These are phyloP conservation scores for Pichia scutulata DNA, from an alignment of 805 yeast species.

Conservation along the genomic window DNA sequence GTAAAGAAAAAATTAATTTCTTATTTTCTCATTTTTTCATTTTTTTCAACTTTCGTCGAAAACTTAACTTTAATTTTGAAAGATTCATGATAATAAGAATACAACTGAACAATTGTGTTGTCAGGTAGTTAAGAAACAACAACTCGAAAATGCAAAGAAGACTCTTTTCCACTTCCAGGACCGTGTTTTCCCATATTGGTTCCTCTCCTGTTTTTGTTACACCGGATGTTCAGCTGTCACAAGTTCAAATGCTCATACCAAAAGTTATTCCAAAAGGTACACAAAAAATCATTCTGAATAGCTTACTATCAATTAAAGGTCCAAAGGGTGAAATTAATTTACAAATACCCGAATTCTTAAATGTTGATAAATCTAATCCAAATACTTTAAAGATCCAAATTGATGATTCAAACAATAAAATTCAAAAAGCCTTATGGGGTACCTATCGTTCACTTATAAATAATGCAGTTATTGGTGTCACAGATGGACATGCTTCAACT, in stretches of 20 bases:
- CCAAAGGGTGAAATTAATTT: constrained; percentile 66
- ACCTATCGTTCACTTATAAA: constrained; percentile 73
- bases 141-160: constrained; percentile 18
- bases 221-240: constrained; percentile 45
- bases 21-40: background rate
- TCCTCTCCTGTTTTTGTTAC: constrained; percentile 65
- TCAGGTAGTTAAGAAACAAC: background rate
- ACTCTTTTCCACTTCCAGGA: constrained; percentile 27
- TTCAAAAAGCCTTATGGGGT: constrained; percentile 92
- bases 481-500: constrained; percentile 87
- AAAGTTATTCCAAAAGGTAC: constrained; percentile 61
- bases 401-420: constrained; percentile 50
- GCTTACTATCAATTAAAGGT: constrained; percentile 56
- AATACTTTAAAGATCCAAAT: constrained; percentile 28
- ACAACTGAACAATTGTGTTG: too few species aligned
- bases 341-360: constrained; percentile 66
- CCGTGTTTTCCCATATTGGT: constrained; percentile 62
- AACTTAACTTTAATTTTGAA: background rate
- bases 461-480: constrained; percentile 78
- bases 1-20: background rate
- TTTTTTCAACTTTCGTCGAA: background rate
- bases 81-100: too few species aligned
- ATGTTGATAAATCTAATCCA: constrained; percentile 29
- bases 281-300: constrained; percentile 47
- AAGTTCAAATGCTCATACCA: constrained; percentile 47